Percentiles rank a stretch among this genome's conserved stretches.
Conservation (phyloP, 192 early-diverging fungal species). For the Cladochytrium replicatum region DNA sequence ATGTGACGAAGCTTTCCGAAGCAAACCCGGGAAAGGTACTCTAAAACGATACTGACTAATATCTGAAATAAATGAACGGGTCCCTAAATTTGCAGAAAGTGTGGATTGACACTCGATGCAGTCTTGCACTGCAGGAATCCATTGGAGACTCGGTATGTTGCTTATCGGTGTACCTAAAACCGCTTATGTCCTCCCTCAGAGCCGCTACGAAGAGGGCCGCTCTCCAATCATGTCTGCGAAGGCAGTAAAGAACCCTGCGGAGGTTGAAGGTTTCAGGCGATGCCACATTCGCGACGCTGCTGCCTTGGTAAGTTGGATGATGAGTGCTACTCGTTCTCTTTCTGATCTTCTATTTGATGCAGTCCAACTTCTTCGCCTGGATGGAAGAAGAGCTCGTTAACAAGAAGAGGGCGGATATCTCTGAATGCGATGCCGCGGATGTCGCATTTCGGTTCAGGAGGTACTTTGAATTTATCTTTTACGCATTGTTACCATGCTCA, state of each 20-base stretch:
- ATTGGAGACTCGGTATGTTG: conserved; percentile 36
- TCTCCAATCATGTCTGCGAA: conserved; percentile 75
- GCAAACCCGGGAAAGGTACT: conserved; percentile 10
- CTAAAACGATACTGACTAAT: not conserved
- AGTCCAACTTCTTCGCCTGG: conserved; percentile 74
- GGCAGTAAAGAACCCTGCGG: conserved; percentile 85
- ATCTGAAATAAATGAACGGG: not conserved
- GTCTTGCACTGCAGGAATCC: conserved; percentile 65
- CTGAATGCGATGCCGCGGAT: conserved; percentile 80
- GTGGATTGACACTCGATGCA: conserved; percentile 55
- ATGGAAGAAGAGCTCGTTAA: conserved; percentile 77
- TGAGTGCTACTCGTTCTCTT: not conserved
- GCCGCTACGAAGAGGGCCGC: conserved; percentile 38
- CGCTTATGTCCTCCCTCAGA: conserved; percentile 9
- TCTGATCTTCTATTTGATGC: not conserved
- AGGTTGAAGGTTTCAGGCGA: conserved; percentile 86
- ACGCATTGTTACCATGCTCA: not conserved
- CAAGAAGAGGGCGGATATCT: conserved; percentile 48
- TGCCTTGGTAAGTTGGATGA: conserved; percentile 52
- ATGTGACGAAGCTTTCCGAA: conserved; percentile 43
- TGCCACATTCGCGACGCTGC: conserved; percentile 85
- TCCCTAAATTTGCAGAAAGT: conserved; percentile 30
- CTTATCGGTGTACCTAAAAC: not conserved
- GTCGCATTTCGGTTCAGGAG: conserved; percentile 66
- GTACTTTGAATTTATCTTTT: not conserved